These are phyloP conservation scores for Pistacia integerrima DNA, from an alignment of 345 rosid species.

Conservation along the genomic window DNA sequence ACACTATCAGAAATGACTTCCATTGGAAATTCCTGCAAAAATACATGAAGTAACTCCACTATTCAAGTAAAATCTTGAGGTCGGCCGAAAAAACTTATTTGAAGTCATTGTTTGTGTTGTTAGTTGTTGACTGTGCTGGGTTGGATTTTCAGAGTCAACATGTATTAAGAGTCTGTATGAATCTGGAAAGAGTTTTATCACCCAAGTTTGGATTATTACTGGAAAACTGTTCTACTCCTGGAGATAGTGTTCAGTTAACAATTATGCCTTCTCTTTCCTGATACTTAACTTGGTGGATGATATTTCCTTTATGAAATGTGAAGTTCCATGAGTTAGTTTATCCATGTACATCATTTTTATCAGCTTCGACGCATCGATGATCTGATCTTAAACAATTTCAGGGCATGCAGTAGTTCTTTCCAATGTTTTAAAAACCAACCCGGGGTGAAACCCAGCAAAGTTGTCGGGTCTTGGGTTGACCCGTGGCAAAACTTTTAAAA, in stretches of 20 bases:
- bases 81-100: not conserved
- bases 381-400: not conserved
- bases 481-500: too few species aligned
- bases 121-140: not conserved
- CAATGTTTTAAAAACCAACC: too few species aligned
- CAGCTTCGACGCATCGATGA: too few species aligned
- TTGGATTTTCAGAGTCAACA: constrained; percentile 1
- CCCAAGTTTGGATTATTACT: not conserved
- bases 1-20: constrained; percentile 92
- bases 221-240: not conserved
- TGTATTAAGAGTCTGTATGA: not conserved
- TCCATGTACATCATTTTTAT: too few species aligned
- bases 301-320: too few species aligned
- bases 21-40: constrained; percentile 90
- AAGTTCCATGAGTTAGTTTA: too few species aligned
- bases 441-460: too few species aligned
- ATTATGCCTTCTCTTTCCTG: not conserved
- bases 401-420: not conserved
- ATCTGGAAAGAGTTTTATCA: not conserved
- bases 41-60: constrained; percentile 74
- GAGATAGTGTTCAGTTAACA: not conserved
- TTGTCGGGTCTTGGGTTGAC: too few species aligned
- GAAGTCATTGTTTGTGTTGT: constrained; percentile 11
- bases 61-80: not conserved
- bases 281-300: not conserved